A percentile compares a stretch with the other conserved stretches of the same genome.
Evolutionary conservation across 495 filamentous ascomycete species (phyloP).

Genomic region (Thermothielavioides terrestris): DNA sequence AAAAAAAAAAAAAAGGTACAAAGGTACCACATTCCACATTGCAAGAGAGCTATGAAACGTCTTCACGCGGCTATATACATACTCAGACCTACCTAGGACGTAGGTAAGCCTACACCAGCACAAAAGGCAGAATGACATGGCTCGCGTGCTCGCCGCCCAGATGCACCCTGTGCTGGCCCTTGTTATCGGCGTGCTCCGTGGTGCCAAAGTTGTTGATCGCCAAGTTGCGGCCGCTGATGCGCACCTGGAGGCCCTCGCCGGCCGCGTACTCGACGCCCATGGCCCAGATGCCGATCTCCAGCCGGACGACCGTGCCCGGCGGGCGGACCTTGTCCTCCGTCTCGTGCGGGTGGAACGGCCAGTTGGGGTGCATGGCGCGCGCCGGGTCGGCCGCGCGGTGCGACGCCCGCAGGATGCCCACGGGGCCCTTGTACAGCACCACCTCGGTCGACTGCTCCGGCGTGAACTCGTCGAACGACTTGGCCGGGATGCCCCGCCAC

Average conservation of each 20-base stretch:
- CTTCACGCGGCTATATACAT: no score
- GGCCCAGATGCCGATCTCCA: not conserved
- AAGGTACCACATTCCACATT: no score
- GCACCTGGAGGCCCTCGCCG: not conserved
- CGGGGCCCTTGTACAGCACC: not conserved
- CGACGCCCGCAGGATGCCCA: not conserved
- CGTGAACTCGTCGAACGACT: not conserved
- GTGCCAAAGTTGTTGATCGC: slow-evolving; percentile 1
- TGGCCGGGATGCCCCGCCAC: not conserved
- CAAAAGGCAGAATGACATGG: not conserved
- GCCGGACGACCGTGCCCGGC: not conserved
- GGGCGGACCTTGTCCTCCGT: not conserved
- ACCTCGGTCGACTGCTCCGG: not conserved
- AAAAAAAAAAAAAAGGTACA: no score
- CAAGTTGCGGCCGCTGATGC: not conserved
- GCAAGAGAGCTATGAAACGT: no score
- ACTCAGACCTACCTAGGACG: no score
- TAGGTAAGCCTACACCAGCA: not conserved
- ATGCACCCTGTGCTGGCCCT: not conserved
- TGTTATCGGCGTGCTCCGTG: not conserved
- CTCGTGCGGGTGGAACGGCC: not conserved
- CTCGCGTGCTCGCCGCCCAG: not conserved
- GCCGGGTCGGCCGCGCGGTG: not conserved
- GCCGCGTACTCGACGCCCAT: not conserved
- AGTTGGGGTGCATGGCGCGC: not conserved